Base-by-base conservation (phyloP, 495 filamentous ascomycete genomes). In the Penicillium pancosmium region DNA sequence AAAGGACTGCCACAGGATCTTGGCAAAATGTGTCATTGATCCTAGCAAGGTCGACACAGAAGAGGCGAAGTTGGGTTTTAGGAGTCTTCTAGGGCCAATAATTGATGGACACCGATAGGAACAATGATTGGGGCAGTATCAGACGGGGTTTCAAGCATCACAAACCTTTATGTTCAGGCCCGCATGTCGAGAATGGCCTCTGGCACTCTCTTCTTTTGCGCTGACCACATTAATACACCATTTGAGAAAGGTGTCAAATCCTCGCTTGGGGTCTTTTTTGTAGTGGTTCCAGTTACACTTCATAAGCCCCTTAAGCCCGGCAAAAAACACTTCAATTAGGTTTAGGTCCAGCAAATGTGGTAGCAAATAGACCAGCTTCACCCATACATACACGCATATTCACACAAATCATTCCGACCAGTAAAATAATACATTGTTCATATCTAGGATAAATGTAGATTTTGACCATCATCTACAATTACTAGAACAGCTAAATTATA, bases 151-250 rank as follows among this genome's bases (percentile, higher is more conserved):
- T 44, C 18, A 44, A 44, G 41, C 41, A 44, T 18, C 41, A 44
- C 6, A 44, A 44, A 44, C 3, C 9, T 44, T 13, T 44, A 44
- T 18, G 16, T 44, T 44, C 18, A 44, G 18, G 41, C 13, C 41
- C 41, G 41, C 41, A 44, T 44, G 41, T 44, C 41, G 41, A 44
- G 18, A 44, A 44, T 44, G 18, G 13, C 41, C 4, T 44, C 41
- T 44, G 41, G 41, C 41, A 8, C 41, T 44, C 41, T 44, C 41
- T 44, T 16, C 41, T 44, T 44, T 44, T 13, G 13, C 41, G 18
- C 41, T 13, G 41, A 44, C 41, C 18, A 18, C 8, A 44, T 44
- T 44, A 44, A 44, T 6, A 44, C 41, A 44, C 41, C 18, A 44
- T 44, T 44, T 13, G 18, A 44, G 41, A 18, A 44, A 19, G 1